These are phyloP conservation scores for Oryza officinalis DNA, from an alignment of 176 grass and related monocot genomes.

Conservation along the genomic window DNA sequence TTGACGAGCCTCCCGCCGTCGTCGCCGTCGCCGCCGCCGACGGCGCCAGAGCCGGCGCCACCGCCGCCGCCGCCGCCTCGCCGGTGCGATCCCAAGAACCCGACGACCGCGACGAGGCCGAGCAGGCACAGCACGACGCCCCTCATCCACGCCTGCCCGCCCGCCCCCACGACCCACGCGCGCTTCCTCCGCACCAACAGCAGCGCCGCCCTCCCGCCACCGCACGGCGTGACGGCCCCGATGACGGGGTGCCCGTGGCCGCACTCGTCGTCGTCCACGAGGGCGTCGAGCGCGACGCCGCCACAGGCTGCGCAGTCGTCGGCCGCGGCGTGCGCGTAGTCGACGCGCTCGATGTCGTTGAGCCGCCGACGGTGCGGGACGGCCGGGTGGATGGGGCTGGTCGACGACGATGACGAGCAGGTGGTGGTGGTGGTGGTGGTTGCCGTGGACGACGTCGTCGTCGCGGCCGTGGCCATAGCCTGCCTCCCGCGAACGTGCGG, in stretches of 20 bases:
- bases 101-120: constrained; percentile 50
- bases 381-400: constrained; percentile 35
- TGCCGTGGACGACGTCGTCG: neutral
- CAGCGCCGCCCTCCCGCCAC: constrained; percentile 7
- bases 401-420: constrained; percentile 16
- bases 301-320: neutral
- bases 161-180: neutral
- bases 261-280: constrained; percentile 25
- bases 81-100: constrained; percentile 47
- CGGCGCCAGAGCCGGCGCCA: neutral
- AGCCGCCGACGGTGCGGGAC: constrained; percentile 55
- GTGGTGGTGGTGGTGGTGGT: neutral
- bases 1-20: constrained; percentile 39
- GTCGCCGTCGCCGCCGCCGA: neutral
- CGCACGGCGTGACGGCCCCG: neutral
- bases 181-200: constrained; percentile 45
- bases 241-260: neutral
- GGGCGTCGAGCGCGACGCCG: neutral
- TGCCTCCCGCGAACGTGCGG: neutral
- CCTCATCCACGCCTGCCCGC: constrained; percentile 49
- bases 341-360: constrained; percentile 53
- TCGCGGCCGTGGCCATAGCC: constrained; percentile 49
- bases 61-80: neutral
- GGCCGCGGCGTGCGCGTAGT: neutral
- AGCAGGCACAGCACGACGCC: constrained; percentile 54